Evolutionary conservation across 1,284 basidiomycete species (phyloP).

Genomic region (Apiotrichum akiyoshidainum): DNA sequence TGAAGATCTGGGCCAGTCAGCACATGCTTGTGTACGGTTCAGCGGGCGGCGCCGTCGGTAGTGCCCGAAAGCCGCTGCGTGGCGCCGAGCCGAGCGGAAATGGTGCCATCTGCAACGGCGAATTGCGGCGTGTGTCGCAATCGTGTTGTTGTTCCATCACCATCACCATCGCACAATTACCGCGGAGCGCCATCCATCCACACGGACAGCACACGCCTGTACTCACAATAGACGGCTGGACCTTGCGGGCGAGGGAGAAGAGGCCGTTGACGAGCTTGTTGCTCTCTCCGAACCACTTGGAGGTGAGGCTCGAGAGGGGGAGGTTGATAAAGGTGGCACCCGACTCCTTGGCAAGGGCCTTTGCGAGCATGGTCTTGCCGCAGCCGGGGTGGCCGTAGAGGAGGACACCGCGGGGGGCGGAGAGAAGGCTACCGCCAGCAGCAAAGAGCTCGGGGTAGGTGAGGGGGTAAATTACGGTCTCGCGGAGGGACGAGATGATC

Average conservation of each 20-base stretch:
- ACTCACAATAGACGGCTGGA: constrained; percentile 65
- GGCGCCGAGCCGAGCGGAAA: too few species aligned
- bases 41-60: not conserved
- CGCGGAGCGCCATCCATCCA: too few species aligned
- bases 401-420: constrained; percentile 64
- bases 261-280: constrained; percentile 93
- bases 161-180: too few species aligned
- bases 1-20: constrained; percentile 59
- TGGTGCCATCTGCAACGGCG: too few species aligned
- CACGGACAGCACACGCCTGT: not conserved
- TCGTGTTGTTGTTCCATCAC: too few species aligned
- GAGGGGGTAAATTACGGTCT: constrained; percentile 94
- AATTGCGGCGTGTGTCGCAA: too few species aligned
- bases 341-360: constrained; percentile 92
- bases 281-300: constrained; percentile 97
- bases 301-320: constrained; percentile 61
- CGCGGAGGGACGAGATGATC: constrained; percentile 84
- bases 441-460: constrained; percentile 87
- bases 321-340: constrained; percentile 96
- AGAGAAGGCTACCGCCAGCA: constrained; percentile 61
- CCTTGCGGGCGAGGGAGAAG: constrained; percentile 69
- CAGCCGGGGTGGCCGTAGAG: constrained; percentile 89
- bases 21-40: not conserved
- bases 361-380: constrained; percentile 92
- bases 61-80: too few species aligned